Conservation (phyloP, 1,139 yeast genomes). For the Diutina neorugosa region DNA sequence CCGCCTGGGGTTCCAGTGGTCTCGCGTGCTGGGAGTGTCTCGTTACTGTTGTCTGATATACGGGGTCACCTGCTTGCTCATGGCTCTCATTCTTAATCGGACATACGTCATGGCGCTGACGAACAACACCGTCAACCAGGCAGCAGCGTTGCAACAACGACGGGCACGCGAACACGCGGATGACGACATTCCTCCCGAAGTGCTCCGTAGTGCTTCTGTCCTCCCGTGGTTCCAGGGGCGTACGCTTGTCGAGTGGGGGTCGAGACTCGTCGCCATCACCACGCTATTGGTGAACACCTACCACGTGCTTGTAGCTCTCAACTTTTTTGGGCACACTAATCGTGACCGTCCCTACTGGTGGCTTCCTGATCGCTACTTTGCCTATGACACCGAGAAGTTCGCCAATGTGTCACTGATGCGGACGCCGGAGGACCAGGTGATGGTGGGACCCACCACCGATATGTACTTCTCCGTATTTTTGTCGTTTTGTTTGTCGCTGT, state of each 20-base stretch:
- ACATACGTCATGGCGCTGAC: slow-evolving; percentile 9
- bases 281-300: background rate
- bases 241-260: background rate
- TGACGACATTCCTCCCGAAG: background rate
- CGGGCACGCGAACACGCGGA: background rate
- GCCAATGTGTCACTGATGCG: slow-evolving; percentile 19
- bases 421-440: slow-evolving; percentile 20
- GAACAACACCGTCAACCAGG: slow-evolving; percentile 1
- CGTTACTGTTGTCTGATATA: slow-evolving; percentile 8
- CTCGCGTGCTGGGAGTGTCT: slow-evolving; percentile 8
- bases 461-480: slow-evolving; percentile 56
- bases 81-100: slow-evolving; percentile 9
- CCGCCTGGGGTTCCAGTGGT: slow-evolving; percentile 5
- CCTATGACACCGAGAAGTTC: slow-evolving; percentile 21
- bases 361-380: slow-evolving; percentile 12
- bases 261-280: background rate
- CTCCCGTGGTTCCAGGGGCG: background rate
- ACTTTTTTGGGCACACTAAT: background rate
- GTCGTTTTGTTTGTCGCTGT: slow-evolving; percentile 49
- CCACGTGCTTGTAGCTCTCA: background rate
- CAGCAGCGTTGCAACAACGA: background rate
- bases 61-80: slow-evolving; percentile 9
- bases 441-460: slow-evolving; percentile 40
- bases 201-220: background rate
- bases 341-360: background rate